Base-by-base conservation (phyloP, 768 basidiomycete species). In the Amanita jacksonii region DNA sequence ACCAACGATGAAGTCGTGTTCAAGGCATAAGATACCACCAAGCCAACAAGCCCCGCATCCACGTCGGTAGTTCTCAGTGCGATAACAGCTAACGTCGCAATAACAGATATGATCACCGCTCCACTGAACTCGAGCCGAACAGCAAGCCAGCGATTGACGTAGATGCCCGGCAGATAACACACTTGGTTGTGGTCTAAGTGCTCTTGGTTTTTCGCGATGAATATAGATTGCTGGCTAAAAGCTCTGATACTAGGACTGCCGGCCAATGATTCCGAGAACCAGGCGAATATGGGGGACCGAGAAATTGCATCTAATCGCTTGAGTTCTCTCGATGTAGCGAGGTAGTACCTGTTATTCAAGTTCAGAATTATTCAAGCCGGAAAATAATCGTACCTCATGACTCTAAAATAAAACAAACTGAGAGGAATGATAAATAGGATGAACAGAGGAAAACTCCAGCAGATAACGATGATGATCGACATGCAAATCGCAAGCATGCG, bases 241-340 rank as follows among this genome's bases (percentile, higher is more conserved):
- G 87, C 86, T 0, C 88, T 76, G 52, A 93, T 91, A 2, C 87
- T 91, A 1, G 85, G 79, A 28, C 89, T 61, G 5, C 90, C 90
- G 3, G 75, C 71, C 28, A 80, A 63, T 2, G 76, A 81, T 57
- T 88, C 87, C 1, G 83, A 83, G 57, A 88, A 88, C 80, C 82
- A 85, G 0, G 82, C 83, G 59, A 94, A 93, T 47, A 98, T 89
- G 1, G 93, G 92, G 0, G 87, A 89, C 30, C 86, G 80, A 4
- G 88, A 88, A 19, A 89, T 82, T 0, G 90, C 85, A 51, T 92
- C 89, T 10, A 93, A 69, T 10, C 89, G 85, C 59, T 92, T 90
- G 19, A 92, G 71, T 58, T 92, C 89, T 19, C 89, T 79, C 1
- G 84, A 87, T 0, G 88, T 90, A 3, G 85, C 70, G 6, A 92